Evolutionary conservation across 352 stramenopile genomes (phyloP).

Genomic region (Phytopythium montanum): DNA sequence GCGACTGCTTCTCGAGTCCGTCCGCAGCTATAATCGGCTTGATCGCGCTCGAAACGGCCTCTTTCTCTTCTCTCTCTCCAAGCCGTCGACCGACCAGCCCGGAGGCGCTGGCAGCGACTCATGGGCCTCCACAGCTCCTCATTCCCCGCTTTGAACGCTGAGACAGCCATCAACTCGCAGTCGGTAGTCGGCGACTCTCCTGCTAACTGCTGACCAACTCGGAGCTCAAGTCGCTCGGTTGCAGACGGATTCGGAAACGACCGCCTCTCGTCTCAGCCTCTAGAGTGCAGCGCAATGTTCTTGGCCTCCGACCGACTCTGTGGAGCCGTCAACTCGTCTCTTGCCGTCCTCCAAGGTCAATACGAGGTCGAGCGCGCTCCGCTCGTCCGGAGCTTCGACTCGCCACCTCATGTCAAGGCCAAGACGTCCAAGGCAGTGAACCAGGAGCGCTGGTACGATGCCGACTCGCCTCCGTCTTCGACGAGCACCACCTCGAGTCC

Average conservation of each 20-base stretch:
- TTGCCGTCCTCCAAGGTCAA: not conserved
- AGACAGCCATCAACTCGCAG: not conserved
- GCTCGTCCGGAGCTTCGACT: not conserved
- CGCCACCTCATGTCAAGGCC: not conserved
- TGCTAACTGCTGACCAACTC: not conserved
- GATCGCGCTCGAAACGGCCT: not conserved
- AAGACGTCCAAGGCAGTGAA: not conserved
- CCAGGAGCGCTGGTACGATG: not conserved
- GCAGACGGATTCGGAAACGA: not conserved
- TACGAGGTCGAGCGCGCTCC: not conserved
- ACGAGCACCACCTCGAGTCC: not conserved
- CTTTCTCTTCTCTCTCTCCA: not conserved
- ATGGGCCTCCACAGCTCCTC: not conserved
- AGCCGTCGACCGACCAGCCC: not conserved
- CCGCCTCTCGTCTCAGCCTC: not conserved
- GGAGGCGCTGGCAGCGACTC: not conserved
- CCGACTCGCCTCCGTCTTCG: not conserved
- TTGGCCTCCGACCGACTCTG: not conserved
- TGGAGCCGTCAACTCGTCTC: not conserved
- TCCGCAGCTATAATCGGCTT: not conserved
- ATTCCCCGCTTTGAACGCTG: constrained; percentile 3
- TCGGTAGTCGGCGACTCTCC: not conserved
- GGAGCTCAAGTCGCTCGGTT: too few relatives aligned
- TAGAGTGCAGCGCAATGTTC: not conserved
- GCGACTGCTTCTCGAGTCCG: not conserved